Evolutionary conservation across 306 rosid species (phyloP), one percentile per base, ranked within the genome.

Genomic region (Delonix regia): DNA sequence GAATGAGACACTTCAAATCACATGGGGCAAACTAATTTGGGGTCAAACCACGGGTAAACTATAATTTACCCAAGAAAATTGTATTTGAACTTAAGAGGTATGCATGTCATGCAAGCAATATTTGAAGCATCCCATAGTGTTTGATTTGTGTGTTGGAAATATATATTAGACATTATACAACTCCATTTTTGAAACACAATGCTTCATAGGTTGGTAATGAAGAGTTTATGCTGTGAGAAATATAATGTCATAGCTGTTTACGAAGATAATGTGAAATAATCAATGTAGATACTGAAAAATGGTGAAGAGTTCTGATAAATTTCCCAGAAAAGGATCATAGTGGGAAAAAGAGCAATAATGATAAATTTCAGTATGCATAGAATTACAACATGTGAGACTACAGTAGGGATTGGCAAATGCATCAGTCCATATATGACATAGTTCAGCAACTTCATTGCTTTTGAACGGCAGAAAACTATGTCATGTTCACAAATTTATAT

Each of bases 71-170:
- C 7, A 47, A 47, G 63, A 57, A 57, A 57, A 18, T 57, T 57
- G 51, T 4, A 22, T n/a, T 77, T 30, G 28, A 52, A 77, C 75
- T 19, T 70, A 14, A 70, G 49, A 25, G 60, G 69, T 38, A 51
- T 53, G 66, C 41, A 65, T 66, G 19, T 28, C 52, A 72, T 4
- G 27, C 45, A 67, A 51, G 14, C 73, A 2, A 18, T 65, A n/a
- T 61, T 66, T 44, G 61, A 55, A 8, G 61, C n/a, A 15, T 55
- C 28, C 11, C 57, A 52, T 2, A 52, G 22, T 19, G 9, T 21
- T 9, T 55, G 30, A 21, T 2, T 21, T 15, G 4, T 21, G 30
- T 22, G 61, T 9, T 22, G 14, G 15, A 55, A 55, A 6, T 22
- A 15, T 22, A 15, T 9, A 19, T 22, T 22, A 22, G 11, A 55